Percentiles rank a stretch among this genome's conserved stretches.
These are phyloP conservation scores for Debaryomyces coudertii DNA, from an alignment of 1,139 yeast species.

Conservation along the genomic window DNA sequence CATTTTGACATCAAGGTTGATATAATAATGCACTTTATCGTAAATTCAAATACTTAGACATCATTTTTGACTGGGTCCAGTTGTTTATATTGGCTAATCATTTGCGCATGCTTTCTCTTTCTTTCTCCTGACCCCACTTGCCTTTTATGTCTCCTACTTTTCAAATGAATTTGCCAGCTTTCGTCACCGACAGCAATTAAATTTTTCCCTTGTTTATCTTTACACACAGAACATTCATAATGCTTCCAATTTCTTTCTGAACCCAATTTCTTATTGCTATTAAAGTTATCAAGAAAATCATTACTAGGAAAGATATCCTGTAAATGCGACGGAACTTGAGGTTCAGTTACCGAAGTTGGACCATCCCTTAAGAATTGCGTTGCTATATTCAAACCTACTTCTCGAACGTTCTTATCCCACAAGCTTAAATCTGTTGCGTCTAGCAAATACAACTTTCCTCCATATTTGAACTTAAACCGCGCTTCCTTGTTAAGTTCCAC, in stretches of 20 bases:
- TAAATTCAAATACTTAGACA: neutral
- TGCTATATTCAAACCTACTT: constrained; percentile 58
- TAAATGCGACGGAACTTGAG: constrained; percentile 50
- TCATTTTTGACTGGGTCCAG: neutral
- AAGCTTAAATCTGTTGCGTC: constrained; percentile 71
- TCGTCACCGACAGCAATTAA: constrained; percentile 74
- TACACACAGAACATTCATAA: constrained; percentile 66
- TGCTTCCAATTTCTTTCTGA: constrained; percentile 67
- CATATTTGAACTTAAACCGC: constrained; percentile 51
- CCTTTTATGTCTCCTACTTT: constrained; percentile 62
- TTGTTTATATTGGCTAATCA: constrained; percentile 9
- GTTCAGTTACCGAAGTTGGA: constrained; percentile 25
- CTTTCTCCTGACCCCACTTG: constrained; percentile 22
- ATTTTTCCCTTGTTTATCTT: constrained; percentile 55
- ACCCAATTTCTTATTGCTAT: constrained; percentile 42
- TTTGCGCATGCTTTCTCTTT: constrained; percentile 21
- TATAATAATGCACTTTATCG: neutral
- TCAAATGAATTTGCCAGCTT: constrained; percentile 68
- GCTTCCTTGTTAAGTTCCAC: constrained; percentile 61
- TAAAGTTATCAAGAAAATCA: constrained; percentile 22
- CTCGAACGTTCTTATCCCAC: constrained; percentile 63
- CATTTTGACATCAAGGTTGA: neutral
- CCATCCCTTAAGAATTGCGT: constrained; percentile 35
- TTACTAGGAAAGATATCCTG: constrained; percentile 33
- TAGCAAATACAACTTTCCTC: constrained; percentile 66